Base-by-base conservation (phyloP, 805 yeast species). In the Zygosaccharomyces kombuchaensis region DNA sequence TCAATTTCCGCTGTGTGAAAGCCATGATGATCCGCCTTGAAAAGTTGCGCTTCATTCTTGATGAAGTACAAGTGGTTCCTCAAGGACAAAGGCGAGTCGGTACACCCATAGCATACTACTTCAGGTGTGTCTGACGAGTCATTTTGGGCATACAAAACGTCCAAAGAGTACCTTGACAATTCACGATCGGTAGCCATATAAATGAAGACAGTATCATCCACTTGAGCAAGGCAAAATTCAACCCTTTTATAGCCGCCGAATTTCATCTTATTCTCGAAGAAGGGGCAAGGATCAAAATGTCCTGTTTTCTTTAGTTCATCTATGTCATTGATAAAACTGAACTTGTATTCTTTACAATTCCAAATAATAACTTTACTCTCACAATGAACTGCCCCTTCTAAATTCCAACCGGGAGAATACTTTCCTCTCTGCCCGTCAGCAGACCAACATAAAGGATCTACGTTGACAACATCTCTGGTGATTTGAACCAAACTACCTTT, bases 401-500 rank as follows among this genome's bases (percentile, higher is more conserved):
- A 50, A 26, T 36, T 26, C 45, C 50, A 49, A 2, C 38, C 47
- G 2, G 53, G 52, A 10, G 29, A 29, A 13, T 47, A 42, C 19
- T 29, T 30, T 6, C n/a, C 35, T 3, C 40, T 45, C 12, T 43
- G 37, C 10, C 21, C 26, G 1, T 13, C 36, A 9, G 12, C 21
- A 21, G 34, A 37, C 6, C 29, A 36, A 4, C 38, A 41, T 10
- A 52, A 30, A 13, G 36, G 14, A 22, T 52, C 51, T 9, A 53
- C 38, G 29, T 37, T 37, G 2, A 58, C 39, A 1, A 44, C 27
- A 14, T 35, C 36, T 8, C 34, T 8, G 5, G 59, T 50, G 4
- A 58, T 45, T 30, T 58, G 62, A 26, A 58, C 40, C 26, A 56
- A 29, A 16, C 29, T 46, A 4, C 36, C 41, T 3, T 47, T 34